A percentile compares a stretch with the other conserved stretches of the same genome.
These are phyloP conservation scores for Elongisporangium anandrum DNA, from an alignment of 352 stramenopile species.

Conservation along the genomic window DNA sequence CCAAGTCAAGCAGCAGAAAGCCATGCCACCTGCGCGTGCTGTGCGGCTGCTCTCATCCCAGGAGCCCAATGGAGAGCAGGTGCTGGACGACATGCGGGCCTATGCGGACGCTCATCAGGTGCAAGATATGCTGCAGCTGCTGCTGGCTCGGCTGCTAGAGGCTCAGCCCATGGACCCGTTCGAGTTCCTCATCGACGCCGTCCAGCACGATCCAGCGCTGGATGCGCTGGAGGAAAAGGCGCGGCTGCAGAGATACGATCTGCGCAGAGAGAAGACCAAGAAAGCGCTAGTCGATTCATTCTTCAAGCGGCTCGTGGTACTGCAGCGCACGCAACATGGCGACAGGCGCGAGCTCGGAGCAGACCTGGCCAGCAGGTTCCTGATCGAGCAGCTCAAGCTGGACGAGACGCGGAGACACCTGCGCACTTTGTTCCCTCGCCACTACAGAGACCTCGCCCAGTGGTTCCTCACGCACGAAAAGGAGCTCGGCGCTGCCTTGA, in stretches of 20 bases:
- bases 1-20: background rate
- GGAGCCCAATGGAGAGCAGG: conserved; percentile 22
- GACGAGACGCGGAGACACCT: conserved; percentile 45
- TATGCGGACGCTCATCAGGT: conserved; percentile 60
- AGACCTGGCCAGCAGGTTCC: conserved; percentile 34
- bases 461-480: conserved; percentile 34
- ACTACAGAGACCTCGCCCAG: conserved; percentile 54
- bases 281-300: conserved; percentile 36
- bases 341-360: conserved; percentile 20
- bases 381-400: conserved; percentile 39
- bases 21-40: conserved; percentile 26
- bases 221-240: conserved; percentile 43
- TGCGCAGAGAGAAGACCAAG: conserved; percentile 64
- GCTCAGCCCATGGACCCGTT: conserved; percentile 63
- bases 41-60: conserved; percentile 23
- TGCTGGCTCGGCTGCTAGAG: conserved; percentile 54
- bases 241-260: conserved; percentile 41
- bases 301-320: conserved; percentile 47
- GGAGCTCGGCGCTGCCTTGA: conserved; percentile 23
- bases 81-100: conserved; percentile 51
- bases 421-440: conserved; percentile 40
- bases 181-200: conserved; percentile 56
- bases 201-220: conserved; percentile 47
- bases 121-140: conserved; percentile 54
- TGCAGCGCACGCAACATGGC: conserved; percentile 45